Base-by-base conservation (phyloP, 495 filamentous ascomycete species). In the Aspergillus biplanus region DNA sequence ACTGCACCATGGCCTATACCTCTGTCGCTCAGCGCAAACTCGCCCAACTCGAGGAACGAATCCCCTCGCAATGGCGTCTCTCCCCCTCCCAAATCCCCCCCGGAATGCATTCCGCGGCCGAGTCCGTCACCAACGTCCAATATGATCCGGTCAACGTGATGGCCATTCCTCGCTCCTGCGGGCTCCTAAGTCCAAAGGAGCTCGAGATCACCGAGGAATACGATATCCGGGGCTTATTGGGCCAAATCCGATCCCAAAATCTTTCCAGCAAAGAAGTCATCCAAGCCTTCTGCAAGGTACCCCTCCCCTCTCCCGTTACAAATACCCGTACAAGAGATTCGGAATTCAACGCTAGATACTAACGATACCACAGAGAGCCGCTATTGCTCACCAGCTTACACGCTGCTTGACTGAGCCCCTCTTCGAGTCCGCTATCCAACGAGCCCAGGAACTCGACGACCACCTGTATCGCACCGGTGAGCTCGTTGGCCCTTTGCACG, bases 351-450 rank as follows among this genome's bases (percentile, higher is more conserved):
- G 46, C 46, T 4, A 44, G 8, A 44, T 12, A 11, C 47, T 50
- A 16, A 50, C 49, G 48, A 63, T 31, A 12, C 39, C 12, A 21
- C 16, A 86, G 75, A 74, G 82, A 64, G 85, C 87, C 9, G 82
- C 85, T 0, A 76, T 89, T 33, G 80, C 87, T 13, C 86, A 89
- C 12, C 87, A 89, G 70, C 65, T 88, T 21, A 85, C 78, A 32
- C 86, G 89, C 66, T 90, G 88, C 64, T 72, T 90, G 6, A 87
- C 84, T 4, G 89, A 92, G 56, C 86, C 87, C 39, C 82, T 89
- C 57, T 90, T 90, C 64, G 78, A 83, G 32, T 69, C 79, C 11
- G 90, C 89, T 4, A 69, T 90, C 8, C 71, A 74, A 27, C 79
- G 83, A 13, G 89, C 88, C n/a, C 73, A 72, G 6, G 71, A 78